phyloP scores from a whole-genome alignment of 2,329 filamentous ascomycete species.

The Diaporthe caulivora region DNA sequence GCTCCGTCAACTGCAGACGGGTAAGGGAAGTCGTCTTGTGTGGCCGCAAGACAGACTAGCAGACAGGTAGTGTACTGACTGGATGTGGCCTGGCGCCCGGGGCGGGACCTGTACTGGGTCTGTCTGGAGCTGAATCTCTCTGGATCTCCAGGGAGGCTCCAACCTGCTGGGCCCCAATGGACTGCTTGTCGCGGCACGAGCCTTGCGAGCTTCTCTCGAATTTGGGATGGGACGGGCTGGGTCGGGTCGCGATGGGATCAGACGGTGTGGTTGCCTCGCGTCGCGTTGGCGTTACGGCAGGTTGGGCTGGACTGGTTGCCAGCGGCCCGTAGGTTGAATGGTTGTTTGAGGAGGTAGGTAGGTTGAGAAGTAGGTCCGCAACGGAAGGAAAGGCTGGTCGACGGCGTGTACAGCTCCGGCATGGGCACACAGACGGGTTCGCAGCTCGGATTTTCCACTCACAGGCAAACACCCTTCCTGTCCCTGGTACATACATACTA shows the following conservation, averaged over 20 bases:
- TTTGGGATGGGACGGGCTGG: background rate
- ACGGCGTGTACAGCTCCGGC: constrained; percentile 19
- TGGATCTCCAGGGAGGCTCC: constrained; percentile 22
- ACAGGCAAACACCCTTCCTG: background rate
- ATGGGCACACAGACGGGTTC: constrained; percentile 13
- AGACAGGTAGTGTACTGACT: background rate
- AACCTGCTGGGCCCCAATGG: constrained; percentile 13
- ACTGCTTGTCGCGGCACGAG: constrained; percentile 23
- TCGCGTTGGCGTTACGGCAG: constrained; percentile 10
- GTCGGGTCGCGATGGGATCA: background rate
- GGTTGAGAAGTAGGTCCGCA: too few species aligned
- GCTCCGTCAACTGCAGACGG: too few species aligned
- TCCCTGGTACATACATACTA: too few species aligned
- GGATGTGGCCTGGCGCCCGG: background rate
- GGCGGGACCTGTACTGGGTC: constrained; percentile 1
- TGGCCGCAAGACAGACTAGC: too few species aligned
- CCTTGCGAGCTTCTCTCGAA: background rate
- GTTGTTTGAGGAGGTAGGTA: constrained; percentile 19
- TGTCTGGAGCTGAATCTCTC: constrained; percentile 19
- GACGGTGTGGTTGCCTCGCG: background rate
- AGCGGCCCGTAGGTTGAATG: background rate
- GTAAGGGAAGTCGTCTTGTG: background rate
- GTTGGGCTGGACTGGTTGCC: constrained; percentile 11
- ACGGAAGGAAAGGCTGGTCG: constrained; percentile 6
- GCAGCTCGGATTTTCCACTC: constrained; percentile 38